Base-by-base conservation (phyloP, 2,329 filamentous ascomycete genomes). In the Aspergillus novofumigatus region DNA sequence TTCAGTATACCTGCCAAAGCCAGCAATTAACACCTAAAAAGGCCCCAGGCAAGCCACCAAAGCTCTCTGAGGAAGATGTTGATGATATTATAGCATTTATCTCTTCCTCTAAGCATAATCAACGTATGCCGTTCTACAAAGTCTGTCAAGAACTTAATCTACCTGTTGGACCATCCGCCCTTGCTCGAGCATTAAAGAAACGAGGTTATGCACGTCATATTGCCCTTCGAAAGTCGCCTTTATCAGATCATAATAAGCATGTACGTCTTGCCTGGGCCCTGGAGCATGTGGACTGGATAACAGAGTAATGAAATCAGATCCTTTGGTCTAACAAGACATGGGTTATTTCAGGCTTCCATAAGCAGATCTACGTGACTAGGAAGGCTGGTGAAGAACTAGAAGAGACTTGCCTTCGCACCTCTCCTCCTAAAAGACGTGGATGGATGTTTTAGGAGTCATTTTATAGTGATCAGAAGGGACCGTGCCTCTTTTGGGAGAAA, bases 41-140 rank as follows among this genome's bases (percentile, higher is more conserved):
- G 35, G 7, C 57, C 4, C 56, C 21, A 28, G 57, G 56, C 1
- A 8, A 55, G 9, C 7, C 17, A 20, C 52, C 62, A 1, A 63
- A 63, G 49, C 58, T 62, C 3, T 60, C 52, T 20, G 44, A 64
- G 4, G 29, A 52, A 4, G 47, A 62, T 29, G 23, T 65, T 29
- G 52, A 65, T 54, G 9, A 51, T 28, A 62, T 65, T 55, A 61
- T 65, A 47, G 26, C 35, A 10, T 64, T 50, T 38, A 64, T 65
- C 17, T 55, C 35, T 17, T 61, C 58, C 4, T 62, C 57, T n/a
- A 50, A 62, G 35, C 44, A 45, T 9, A 63, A 48, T 1, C 56
- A 51, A 10, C 55, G 56, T 25, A 41, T 63, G 23, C 51, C 56
- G 49, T 62, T 57, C 41, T n/a, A 45, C 44, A 62, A 59, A 47